Percentiles rank a stretch among this genome's conserved stretches.
phyloP scores from a whole-genome alignment of 2,329 filamentous ascomycete species.

The Tetracladium maxilliforme region DNA sequence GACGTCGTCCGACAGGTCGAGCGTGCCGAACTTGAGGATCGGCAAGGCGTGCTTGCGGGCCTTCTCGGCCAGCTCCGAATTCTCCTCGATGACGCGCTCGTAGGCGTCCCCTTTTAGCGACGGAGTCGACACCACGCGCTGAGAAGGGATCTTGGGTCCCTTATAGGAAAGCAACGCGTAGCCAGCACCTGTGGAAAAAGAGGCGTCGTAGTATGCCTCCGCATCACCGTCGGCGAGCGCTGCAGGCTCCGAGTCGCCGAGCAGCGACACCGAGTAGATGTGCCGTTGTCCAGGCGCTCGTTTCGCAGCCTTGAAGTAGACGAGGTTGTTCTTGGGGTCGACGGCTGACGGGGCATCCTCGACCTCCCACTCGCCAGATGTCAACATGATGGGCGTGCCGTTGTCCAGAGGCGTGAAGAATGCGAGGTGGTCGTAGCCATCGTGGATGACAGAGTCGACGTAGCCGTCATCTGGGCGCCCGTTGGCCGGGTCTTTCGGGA shows the following conservation, averaged over 20 bases:
- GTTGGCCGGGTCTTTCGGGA: constrained; percentile 68
- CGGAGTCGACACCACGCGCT: constrained; percentile 77
- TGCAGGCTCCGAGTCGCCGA: constrained; percentile 58
- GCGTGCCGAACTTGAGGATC: constrained; percentile 64
- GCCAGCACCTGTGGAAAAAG: constrained; percentile 70
- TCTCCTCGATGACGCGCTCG: constrained; percentile 64
- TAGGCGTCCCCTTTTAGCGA: constrained; percentile 49
- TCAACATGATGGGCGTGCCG: constrained; percentile 69
- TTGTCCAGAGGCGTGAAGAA: constrained; percentile 87
- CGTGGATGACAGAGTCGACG: constrained; percentile 75
- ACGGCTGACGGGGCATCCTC: constrained; percentile 71
- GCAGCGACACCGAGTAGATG: constrained; percentile 76
- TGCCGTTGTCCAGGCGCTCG: constrained; percentile 83
- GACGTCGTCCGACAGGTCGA: constrained; percentile 73
- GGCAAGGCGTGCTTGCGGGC: constrained; percentile 71
- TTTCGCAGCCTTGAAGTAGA: constrained; percentile 83
- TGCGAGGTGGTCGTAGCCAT: constrained; percentile 79
- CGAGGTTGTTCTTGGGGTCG: constrained; percentile 70
- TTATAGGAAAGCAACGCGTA: constrained; percentile 76
- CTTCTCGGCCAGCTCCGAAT: constrained; percentile 51
- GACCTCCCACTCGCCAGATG: constrained; percentile 85
- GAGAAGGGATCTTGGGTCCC: constrained; percentile 78
- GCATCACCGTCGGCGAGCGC: constrained; percentile 54
- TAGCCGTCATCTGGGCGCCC: constrained; percentile 77
- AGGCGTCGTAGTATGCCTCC: constrained; percentile 67